phyloP scores from a whole-genome alignment of 2,329 filamentous ascomycete species.

The Aspergillus calidoustus region DNA sequence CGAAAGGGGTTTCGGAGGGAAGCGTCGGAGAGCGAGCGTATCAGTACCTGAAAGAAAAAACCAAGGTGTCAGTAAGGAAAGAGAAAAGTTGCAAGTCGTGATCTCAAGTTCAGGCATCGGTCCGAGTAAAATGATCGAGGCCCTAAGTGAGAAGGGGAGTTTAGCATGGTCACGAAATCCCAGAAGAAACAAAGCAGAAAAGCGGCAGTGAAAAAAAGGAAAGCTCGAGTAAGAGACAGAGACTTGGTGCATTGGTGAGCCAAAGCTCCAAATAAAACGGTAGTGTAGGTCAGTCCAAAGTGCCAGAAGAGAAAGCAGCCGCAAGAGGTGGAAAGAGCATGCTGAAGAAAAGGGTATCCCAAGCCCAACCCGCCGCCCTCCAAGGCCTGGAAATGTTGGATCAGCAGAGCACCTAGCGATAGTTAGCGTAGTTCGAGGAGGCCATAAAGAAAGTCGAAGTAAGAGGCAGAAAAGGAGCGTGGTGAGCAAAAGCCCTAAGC shows the following conservation, averaged over 20 bases:
- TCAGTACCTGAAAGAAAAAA: neutral
- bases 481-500: neutral
- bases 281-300: neutral
- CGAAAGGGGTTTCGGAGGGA: neutral
- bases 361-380: conserved; percentile 15
- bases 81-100: neutral
- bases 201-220: no score
- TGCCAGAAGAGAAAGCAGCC: no score
- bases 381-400: conserved; percentile 2
- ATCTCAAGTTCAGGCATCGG: neutral
- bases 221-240: no score
- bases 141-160: neutral
- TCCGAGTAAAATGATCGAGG: neutral
- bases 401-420: neutral
- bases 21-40: neutral
- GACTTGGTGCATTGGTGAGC: no score
- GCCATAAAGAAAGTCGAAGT: neutral
- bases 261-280: neutral
- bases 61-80: neutral
- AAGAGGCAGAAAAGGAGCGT: neutral
- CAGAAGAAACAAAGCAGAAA: no score
- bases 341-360: neutral
- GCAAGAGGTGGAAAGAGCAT: neutral
- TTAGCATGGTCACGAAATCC: neutral
- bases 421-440: neutral